phyloP scores from a whole-genome alignment of 495 filamentous ascomycete genomes.

The Penicillium goetzii region DNA sequence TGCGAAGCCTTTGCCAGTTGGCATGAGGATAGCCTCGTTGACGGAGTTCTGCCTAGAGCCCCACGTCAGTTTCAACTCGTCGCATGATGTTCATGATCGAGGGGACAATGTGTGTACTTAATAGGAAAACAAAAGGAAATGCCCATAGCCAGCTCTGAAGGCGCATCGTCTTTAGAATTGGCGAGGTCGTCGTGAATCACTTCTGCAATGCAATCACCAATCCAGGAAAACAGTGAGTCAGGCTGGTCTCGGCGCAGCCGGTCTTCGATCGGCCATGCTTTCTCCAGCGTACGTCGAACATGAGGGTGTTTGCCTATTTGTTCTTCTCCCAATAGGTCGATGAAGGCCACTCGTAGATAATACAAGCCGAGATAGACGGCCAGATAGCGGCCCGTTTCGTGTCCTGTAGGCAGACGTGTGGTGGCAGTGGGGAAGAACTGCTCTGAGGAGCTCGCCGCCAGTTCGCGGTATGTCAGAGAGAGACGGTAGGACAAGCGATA shows the following conservation, averaged over 20 bases:
- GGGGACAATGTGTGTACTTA: constrained; percentile 51
- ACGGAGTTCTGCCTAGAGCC: constrained; percentile 64
- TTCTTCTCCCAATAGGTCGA: constrained; percentile 60
- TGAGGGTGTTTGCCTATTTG: constrained; percentile 35
- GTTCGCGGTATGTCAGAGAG: constrained; percentile 55
- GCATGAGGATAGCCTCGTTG: constrained; percentile 71
- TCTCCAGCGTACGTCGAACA: constrained; percentile 62
- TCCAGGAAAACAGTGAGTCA: constrained; percentile 73
- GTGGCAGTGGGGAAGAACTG: constrained; percentile 78
- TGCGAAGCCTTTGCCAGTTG: constrained; percentile 82
- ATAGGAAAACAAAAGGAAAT: constrained; percentile 84
- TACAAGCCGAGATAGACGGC: constrained; percentile 76
- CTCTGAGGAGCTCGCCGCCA: constrained; percentile 62
- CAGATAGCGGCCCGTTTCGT: constrained; percentile 65
- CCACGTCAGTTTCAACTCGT: constrained; percentile 3
- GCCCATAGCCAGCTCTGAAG: constrained; percentile 63
- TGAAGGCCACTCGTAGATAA: constrained; percentile 74
- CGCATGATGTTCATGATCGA: background rate
- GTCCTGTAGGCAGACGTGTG: constrained; percentile 62
- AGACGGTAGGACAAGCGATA: constrained; percentile 60
- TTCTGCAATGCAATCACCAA: constrained; percentile 69
- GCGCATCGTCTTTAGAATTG: constrained; percentile 35
- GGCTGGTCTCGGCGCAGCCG: constrained; percentile 69
- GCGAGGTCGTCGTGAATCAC: constrained; percentile 57
- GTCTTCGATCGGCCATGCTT: constrained; percentile 73